phyloP scores from a whole-genome alignment of 176 grass and related monocot genomes.

The Otatea glauca region DNA sequence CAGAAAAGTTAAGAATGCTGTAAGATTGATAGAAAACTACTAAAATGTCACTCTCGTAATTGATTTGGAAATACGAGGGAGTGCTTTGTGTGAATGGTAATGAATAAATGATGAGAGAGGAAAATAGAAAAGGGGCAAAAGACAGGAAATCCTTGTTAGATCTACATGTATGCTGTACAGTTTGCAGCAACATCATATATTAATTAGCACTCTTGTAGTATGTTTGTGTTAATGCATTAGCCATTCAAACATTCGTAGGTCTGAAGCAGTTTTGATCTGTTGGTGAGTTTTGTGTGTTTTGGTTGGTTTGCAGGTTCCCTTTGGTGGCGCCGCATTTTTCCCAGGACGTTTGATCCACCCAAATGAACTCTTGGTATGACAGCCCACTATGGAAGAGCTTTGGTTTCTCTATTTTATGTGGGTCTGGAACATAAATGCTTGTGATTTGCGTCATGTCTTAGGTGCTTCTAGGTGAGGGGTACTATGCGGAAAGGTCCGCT shows the following conservation, averaged over 20 bases:
- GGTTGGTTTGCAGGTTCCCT: constrained; percentile 73
- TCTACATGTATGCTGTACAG: background rate
- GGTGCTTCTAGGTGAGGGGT: constrained; percentile 93
- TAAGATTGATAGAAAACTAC: background rate
- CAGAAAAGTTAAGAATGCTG: background rate
- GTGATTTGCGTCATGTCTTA: constrained; percentile 41
- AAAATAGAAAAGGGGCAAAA: background rate
- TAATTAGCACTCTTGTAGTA: background rate
- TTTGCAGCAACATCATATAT: background rate
- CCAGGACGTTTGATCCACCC: constrained; percentile 86
- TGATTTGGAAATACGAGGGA: background rate
- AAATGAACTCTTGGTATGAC: constrained; percentile 76
- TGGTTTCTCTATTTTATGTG: background rate
- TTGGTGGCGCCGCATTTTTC: constrained; percentile 82
- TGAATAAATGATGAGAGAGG: background rate
- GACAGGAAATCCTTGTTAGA: background rate
- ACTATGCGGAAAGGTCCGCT: constrained; percentile 77
- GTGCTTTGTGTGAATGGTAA: background rate
- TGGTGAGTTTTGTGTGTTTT: background rate
- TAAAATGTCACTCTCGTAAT: background rate
- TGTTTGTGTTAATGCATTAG: background rate
- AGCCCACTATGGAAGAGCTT: background rate
- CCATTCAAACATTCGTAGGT: background rate
- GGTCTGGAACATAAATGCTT: constrained; percentile 5
- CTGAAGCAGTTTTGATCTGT: constrained; percentile 1